A percentile compares a stretch with the other conserved stretches of the same genome.
Evolutionary conservation across 805 yeast species (phyloP).

Genomic region (Candida boidinii): DNA sequence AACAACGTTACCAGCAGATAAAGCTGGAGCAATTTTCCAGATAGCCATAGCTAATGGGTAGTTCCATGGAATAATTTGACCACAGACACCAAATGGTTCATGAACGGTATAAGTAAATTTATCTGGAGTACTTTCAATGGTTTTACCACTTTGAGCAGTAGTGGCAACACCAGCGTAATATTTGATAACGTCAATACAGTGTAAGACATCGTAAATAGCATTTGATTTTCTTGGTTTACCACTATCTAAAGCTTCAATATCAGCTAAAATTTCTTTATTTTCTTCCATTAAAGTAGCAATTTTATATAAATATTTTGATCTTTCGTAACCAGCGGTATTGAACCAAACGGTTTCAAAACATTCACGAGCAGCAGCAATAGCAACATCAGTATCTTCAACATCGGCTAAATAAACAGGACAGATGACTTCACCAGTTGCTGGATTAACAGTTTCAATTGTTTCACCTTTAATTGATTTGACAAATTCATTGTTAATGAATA

Average conservation of each 20-base stretch:
- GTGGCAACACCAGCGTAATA: constrained; percentile 75
- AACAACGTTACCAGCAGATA: constrained; percentile 58
- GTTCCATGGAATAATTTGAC: constrained; percentile 68
- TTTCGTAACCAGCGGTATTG: constrained; percentile 33
- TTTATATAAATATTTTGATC: constrained; percentile 37
- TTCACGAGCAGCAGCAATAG: constrained; percentile 42
- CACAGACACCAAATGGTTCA: constrained; percentile 66
- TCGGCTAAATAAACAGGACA: constrained; percentile 43
- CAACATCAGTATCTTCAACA: constrained; percentile 42
- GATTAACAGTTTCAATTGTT: constrained; percentile 51
- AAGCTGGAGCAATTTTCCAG: constrained; percentile 64
- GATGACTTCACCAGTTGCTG: constrained; percentile 45
- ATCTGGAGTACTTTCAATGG: constrained; percentile 49
- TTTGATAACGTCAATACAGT: constrained; percentile 45
- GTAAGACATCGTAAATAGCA: constrained; percentile 52
- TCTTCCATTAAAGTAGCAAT: constrained; percentile 41
- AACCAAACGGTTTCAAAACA: constrained; percentile 43
- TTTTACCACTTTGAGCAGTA: constrained; percentile 49
- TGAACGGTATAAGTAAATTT: constrained; percentile 55
- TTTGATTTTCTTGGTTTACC: constrained; percentile 49
- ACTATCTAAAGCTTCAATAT: constrained; percentile 49
- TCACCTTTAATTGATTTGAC: constrained; percentile 46
- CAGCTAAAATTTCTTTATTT: constrained; percentile 42
- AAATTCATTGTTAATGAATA: constrained; percentile 83
- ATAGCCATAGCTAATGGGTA: constrained; percentile 62